A percentile compares a stretch with the other conserved stretches of the same genome.
These are phyloP conservation scores for Musa beccarii DNA, from an alignment of 176 grass and related monocot species.

Conservation along the genomic window DNA sequence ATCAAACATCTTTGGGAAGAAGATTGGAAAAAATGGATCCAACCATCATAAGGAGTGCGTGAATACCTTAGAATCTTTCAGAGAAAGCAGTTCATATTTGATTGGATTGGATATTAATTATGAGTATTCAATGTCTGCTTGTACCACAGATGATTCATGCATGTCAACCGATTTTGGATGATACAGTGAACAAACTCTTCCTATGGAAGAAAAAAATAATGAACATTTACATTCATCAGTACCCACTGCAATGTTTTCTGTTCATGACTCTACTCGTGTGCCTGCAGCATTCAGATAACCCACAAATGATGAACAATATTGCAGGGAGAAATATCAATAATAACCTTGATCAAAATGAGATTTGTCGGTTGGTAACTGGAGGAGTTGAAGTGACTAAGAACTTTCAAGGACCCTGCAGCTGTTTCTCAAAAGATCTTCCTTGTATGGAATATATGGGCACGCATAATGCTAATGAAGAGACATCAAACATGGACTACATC, in stretches of 20 bases:
- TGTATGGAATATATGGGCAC: neutral
- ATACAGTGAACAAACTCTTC: neutral
- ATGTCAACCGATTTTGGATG: neutral
- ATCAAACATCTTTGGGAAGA: too few species aligned
- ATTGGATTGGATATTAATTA: too few species aligned
- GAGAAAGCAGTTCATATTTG: too few species aligned
- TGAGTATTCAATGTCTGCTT: too few species aligned
- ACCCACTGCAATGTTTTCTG: too few species aligned
- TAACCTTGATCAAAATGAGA: neutral
- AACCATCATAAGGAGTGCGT: too few species aligned
- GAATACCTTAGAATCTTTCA: too few species aligned
- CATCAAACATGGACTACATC: neutral
- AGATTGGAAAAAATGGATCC: too few species aligned
- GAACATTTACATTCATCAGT: neutral
- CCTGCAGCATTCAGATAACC: neutral
- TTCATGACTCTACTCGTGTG: too few species aligned
- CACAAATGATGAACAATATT: neutral
- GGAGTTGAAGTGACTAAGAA: neutral
- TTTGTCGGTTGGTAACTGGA: neutral
- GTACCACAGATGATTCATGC: neutral
- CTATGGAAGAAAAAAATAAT: neutral
- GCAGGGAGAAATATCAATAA: neutral
- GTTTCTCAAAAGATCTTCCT: neutral
- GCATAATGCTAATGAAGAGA: neutral
- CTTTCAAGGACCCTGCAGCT: neutral